Percentiles rank a stretch among this genome's conserved stretches.
Conservation (phyloP, 208 protist species). For the Leptomonas pyrrhocoris region DNA sequence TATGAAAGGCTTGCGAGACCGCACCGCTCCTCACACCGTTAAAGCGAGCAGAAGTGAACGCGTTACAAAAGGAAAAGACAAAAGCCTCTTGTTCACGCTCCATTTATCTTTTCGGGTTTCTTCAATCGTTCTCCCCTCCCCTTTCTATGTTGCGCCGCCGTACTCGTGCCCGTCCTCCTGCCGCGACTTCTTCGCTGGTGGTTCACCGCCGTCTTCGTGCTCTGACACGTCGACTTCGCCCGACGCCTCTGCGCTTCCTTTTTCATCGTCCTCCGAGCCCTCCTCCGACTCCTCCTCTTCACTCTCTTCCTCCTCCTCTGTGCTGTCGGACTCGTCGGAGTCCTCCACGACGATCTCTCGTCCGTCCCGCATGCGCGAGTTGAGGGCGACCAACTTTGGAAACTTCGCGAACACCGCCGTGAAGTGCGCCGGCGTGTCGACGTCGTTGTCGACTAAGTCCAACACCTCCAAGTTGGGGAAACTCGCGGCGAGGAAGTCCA, state of each 20-base stretch:
- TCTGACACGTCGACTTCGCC: neutral
- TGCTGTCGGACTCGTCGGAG: slow-evolving; percentile 35
- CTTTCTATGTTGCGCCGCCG: neutral
- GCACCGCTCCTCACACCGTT: too few species aligned
- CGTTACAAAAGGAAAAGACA: neutral
- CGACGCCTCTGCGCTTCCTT: too few species aligned
- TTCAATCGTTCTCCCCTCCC: neutral
- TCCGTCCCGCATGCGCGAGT: slow-evolving; percentile 54
- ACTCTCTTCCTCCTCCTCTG: slow-evolving; percentile 28
- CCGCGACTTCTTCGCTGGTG: neutral
- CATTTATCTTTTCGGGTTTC: neutral
- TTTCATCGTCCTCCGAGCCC: slow-evolving; percentile 1
- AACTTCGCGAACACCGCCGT: slow-evolving; percentile 60
- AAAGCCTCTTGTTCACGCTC: neutral
- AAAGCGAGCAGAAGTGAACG: too few species aligned
- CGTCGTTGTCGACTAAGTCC: slow-evolving; percentile 65
- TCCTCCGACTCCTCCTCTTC: slow-evolving; percentile 8
- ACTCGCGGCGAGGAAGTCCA: slow-evolving; percentile 48
- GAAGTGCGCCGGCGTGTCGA: slow-evolving; percentile 51
- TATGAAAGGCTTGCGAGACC: too few species aligned
- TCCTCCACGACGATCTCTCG: slow-evolving; percentile 49
- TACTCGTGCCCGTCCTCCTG: neutral
- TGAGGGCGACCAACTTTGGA: slow-evolving; percentile 50
- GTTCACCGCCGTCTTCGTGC: neutral
- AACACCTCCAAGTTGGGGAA: slow-evolving; percentile 75